Evolutionary conservation across 2,329 filamentous ascomycete genomes (phyloP).

Genomic region (Dichotomopilus funicola): DNA sequence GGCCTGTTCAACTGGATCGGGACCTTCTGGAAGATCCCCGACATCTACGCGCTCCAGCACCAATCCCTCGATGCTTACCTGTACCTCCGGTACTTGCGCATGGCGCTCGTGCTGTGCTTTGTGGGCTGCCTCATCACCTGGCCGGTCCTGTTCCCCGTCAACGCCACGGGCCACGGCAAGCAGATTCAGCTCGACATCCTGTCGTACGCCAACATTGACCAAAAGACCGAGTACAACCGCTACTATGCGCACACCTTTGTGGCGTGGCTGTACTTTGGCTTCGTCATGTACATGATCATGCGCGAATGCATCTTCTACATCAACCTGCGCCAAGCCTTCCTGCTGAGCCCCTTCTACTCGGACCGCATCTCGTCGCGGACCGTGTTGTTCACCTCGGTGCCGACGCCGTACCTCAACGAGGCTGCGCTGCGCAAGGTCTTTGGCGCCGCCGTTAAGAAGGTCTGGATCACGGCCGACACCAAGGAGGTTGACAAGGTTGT

Average conservation of each 20-base stretch:
- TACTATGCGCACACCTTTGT: constrained; percentile 79
- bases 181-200: constrained; percentile 67
- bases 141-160: constrained; percentile 80
- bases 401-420: constrained; percentile 69
- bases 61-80: constrained; percentile 90
- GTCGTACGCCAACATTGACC: constrained; percentile 67
- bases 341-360: constrained; percentile 76
- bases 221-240: constrained; percentile 46
- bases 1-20: constrained; percentile 63
- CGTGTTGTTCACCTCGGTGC: constrained; percentile 82
- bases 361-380: constrained; percentile 84
- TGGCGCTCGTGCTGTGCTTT: constrained; percentile 68
- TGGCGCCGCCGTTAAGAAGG: constrained; percentile 69
- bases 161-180: constrained; percentile 68
- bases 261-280: constrained; percentile 77
- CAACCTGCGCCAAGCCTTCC: constrained; percentile 86
- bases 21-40: constrained; percentile 60
- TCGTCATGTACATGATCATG: constrained; percentile 82
- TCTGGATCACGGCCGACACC: constrained; percentile 78
- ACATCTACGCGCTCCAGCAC: constrained; percentile 79
- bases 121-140: constrained; percentile 79
- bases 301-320: constrained; percentile 88
- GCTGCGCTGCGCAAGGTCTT: constrained; percentile 74
- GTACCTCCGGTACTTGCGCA: constrained; percentile 80
- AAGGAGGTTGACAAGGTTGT: constrained; percentile 74